Percentiles rank a stretch among this genome's conserved stretches.
Conservation (phyloP, 768 basidiomycete species). For the Lentinula sp. region DNA sequence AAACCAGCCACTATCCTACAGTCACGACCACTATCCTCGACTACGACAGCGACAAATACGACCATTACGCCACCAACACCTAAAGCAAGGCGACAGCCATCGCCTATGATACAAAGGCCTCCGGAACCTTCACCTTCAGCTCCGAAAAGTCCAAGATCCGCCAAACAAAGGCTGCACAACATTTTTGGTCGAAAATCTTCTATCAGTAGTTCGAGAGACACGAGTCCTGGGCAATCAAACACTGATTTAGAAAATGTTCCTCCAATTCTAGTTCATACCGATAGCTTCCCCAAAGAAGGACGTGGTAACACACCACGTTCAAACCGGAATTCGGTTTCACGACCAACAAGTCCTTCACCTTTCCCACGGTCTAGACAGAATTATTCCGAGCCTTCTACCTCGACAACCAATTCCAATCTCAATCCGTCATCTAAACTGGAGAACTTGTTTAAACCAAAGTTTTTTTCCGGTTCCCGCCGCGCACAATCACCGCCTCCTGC, state of each 20-base stretch:
- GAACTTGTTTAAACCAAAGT: slow-evolving; percentile 4
- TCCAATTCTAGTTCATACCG: slow-evolving; percentile 13
- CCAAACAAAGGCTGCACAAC: slow-evolving; percentile 37
- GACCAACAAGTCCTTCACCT: slow-evolving; percentile 25
- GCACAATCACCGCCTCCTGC: neutral
- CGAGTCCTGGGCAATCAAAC: slow-evolving; percentile 16
- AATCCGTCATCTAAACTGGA: slow-evolving; percentile 2
- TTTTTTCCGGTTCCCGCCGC: slow-evolving; percentile 5
- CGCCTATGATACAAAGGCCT: slow-evolving; percentile 23
- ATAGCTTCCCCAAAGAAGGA: neutral
- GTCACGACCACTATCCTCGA: slow-evolving; percentile 62
- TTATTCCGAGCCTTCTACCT: neutral
- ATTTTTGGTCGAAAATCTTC: slow-evolving; percentile 40
- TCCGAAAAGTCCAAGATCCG: slow-evolving; percentile 26
- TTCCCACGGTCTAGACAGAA: slow-evolving; percentile 9
- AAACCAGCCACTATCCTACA: slow-evolving; percentile 44
- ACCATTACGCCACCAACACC: slow-evolving; percentile 57
- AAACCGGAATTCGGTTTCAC: slow-evolving; percentile 11
- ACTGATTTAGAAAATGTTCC: slow-evolving; percentile 14
- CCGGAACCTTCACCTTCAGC: slow-evolving; percentile 16
- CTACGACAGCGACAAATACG: slow-evolving; percentile 55
- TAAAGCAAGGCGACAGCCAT: slow-evolving; percentile 24
- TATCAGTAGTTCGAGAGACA: slow-evolving; percentile 29
- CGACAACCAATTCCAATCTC: slow-evolving; percentile 1
- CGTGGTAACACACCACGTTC: neutral